Base-by-base conservation (phyloP, 2,329 filamentous ascomycete genomes). In the Westerdykella sp. region DNA sequence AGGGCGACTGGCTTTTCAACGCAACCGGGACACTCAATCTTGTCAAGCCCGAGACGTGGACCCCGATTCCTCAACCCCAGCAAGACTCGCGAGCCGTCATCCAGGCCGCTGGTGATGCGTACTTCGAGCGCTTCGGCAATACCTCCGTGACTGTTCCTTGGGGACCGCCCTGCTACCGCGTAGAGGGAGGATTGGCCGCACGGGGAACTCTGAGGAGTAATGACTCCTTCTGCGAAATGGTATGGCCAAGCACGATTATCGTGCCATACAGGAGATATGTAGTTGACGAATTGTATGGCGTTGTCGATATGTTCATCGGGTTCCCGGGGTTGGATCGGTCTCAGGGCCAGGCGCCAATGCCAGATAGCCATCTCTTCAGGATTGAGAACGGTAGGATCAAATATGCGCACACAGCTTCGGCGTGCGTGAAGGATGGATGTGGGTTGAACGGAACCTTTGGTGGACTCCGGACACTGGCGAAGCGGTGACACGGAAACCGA, bases 1-100 rank as follows among this genome's bases (percentile, higher is more conserved):
- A 45, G 31, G 58, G 58, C 16, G 57, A 61, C 39, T 61, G 58
- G 57, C 46, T 55, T 2, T 60, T 61, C 49, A 61, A 61, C 37
- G 55, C 55, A 5, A 61, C 54, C 7, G 50, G 49, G 18, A 49
- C 47, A 15, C 38, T 50, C 11, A 39, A 53, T 34, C 49, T 49
- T 40, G 49, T 52, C 9, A 39, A 28, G 25, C 42, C 36, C 6
- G 58, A 61, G 22, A 43, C 39, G 18, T 60, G 58, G 56, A 16
- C 36, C 11, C 39, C 44, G 1, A 52, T 60, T 35, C 51, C 56
- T 1, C 22, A 44, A 36, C 16, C n/a, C 6, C 34, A 51, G 14
- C 49, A 45, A 13, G 39, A 47, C 16, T 44, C 48, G 2, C 48
- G 53, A 14, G 47, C 43, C 2, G 40, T 44, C 4, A 41, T 62